Evolutionary conservation across 1,139 yeast genomes (phyloP), one percentile per base, ranked within the genome.

Genomic region (Hyphopichia burtonii): DNA sequence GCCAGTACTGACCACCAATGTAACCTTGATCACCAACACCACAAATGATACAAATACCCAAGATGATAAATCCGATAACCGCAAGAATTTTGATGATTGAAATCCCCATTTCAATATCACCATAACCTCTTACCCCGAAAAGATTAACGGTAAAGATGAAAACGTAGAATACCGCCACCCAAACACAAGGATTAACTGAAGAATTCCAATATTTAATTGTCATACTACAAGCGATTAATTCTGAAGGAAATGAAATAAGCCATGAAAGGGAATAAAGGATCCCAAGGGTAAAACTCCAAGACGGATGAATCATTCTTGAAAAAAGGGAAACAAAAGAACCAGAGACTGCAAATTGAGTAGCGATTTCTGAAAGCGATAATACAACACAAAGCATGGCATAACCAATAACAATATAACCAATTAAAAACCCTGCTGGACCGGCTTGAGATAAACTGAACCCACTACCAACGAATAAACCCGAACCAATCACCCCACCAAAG

Each of bases 351-450:
- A 70, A 81, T 36, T 77, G 76, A 39, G 78, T 80, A 11, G 84
- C 78, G 47, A 82, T 61, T 58, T 82, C 87, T 23, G 85, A 86
- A 37, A 82, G 68, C 12, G 82, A 76, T 50, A 76, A 77, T 50
- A 81, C 76, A 38, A 81, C 80, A 51, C 76, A 67, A 52, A 72
- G 78, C 45, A 82, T 63, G 45, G 71, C 56, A 40, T 62, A 58
- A 25, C 76, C 76, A 27, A 71, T 72, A 43, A 72, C 59, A 53
- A 64, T 65, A 53, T 53, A 67, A 49, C 78, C 82, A 44, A 83
- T 76, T 27, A 83, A 66, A 36, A 82, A 58, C 38, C 82, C 72
- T 3, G 82, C 89, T 12, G 93, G 91, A 35, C 93, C 93, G 58
- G 87, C 86, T 16, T 66, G 70, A 42, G 75, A 68, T 48, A 89